These are phyloP conservation scores for Ophiosphaerella korrae DNA, from an alignment of 2,329 filamentous ascomycete genomes.

Conservation along the genomic window DNA sequence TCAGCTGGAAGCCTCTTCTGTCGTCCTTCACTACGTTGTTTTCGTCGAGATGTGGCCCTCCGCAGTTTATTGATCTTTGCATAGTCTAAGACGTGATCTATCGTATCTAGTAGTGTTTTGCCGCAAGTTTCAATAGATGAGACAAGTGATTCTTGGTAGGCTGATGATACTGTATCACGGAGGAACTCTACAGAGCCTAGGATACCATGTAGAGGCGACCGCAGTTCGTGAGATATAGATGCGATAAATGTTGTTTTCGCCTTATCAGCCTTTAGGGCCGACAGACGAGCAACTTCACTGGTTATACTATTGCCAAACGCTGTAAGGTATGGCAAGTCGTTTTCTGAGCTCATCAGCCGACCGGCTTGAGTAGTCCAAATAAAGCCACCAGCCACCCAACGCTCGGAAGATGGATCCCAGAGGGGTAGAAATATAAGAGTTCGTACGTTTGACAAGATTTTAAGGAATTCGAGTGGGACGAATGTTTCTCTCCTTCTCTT, in stretches of 20 bases:
- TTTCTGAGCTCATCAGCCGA: slow-evolving; percentile 37
- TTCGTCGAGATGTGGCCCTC: slow-evolving; percentile 23
- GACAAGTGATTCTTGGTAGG: slow-evolving; percentile 50
- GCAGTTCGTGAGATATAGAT: slow-evolving; percentile 54
- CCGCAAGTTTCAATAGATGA: slow-evolving; percentile 45
- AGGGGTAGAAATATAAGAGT: slow-evolving; percentile 46
- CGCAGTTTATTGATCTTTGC: slow-evolving; percentile 45
- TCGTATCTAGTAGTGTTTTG: slow-evolving; percentile 47
- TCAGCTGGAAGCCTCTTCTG: slow-evolving; percentile 33
- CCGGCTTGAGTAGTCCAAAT: slow-evolving; percentile 41
- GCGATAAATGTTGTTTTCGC: slow-evolving; percentile 50
- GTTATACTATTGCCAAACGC: slow-evolving; percentile 44
- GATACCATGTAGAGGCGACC: slow-evolving; percentile 66
- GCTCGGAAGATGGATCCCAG: slow-evolving; percentile 41
- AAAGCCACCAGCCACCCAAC: slow-evolving; percentile 41
- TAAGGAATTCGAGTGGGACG: slow-evolving; percentile 39
- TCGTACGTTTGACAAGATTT: slow-evolving; percentile 39
- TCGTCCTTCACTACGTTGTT: slow-evolving; percentile 20
- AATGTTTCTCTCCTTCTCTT: slow-evolving; percentile 36
- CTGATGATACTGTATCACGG: slow-evolving; percentile 32
- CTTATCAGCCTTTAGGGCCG: slow-evolving; percentile 38
- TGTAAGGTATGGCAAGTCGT: slow-evolving; percentile 41
- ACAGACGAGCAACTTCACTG: slow-evolving; percentile 37
- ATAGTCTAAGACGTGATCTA: slow-evolving; percentile 47
- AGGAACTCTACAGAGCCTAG: slow-evolving; percentile 51